Evolutionary conservation across 2,329 filamentous ascomycete genomes (phyloP), one percentile per base, ranked within the genome.

Genomic region (Fusarium fujikuroi): DNA sequence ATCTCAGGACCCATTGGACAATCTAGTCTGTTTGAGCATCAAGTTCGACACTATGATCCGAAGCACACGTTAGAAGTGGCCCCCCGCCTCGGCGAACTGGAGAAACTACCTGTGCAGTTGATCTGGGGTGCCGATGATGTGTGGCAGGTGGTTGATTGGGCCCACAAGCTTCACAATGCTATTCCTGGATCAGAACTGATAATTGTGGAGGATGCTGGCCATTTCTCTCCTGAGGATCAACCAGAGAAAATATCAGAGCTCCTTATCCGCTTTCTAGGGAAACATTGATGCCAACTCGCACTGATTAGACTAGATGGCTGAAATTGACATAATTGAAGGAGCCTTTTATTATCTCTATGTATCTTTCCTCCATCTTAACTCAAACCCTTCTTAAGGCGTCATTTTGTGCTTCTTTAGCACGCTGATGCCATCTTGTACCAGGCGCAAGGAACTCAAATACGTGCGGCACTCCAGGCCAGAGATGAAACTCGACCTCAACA

Each of bases 31-130:
- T 80, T 81, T 61, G 74, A 80, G 63, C 80, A 81, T 44, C 80
- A 81, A 39, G 64, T 81, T 30, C 77, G 75, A 4, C 78, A 80
- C 49, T 81, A 81, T 34, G 78, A 81, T 16, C 77, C 77, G 1
- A 81, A 77, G n/a, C 80, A 81, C 56, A 81, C 80, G 5, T 63
- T 81, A 67, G 79, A 81, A 53, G 63, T 81, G 14, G 69, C 75
- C 2, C 58, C 70, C 1, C 75, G 70, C 6, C 69, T 81, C 2
- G 53, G 36, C 2, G 75, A 80, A 46, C 66, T 81, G 6, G 65
- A 56, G 6, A 73, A 74, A 28, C 12, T 79, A 2, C 77, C 78
- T 1, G 78, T 80, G 9, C 75, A 80, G 46, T 15, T 79, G 3
- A 77, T 82, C 5, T 81, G 80, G 79, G 80, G 79, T 5, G 71